Base-by-base conservation (phyloP, 352 stramenopile species). In the Pythium apleroticum region DNA sequence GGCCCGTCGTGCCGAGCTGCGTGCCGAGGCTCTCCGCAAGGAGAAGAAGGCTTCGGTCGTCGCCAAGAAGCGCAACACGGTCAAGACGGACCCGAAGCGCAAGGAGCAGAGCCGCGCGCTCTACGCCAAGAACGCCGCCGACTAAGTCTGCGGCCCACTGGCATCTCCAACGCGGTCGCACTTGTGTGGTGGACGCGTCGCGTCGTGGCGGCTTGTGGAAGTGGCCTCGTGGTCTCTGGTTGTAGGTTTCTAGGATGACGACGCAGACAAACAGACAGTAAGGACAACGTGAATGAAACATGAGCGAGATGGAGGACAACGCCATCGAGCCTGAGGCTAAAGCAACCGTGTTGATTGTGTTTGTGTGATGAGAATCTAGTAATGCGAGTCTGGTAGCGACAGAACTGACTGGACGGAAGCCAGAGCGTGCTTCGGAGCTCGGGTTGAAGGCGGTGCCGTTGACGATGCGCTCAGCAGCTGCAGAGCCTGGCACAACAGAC, bases 1-100 rank as follows among this genome's bases (percentile, higher is more conserved):
- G 12, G 92, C 93, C 57, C 89, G 94, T 74, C 88, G 89, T 60
- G 88, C 90, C 52, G 94, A 98, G 73, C 79, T 97, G 35, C 80
- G 88, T 55, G 90, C 90, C 12, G 78, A 97, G 73, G 90, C 80
- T 9, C 75, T 93, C 25, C 84, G 92, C 74, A 92, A 86, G 67
- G 88, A 92, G 56, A 97, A 98, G 72, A 97, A 97, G 84, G 81
- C 77, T 37, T 80, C 70, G 60, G 68, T 88, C 54, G 65, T 94
- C 9, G 61, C 72, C 61, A 96, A 91, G 76, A 97, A 95, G 76
- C 83, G 91, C 70, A 96, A 91, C 76, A 93, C 88, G 60, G 91
- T 90, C 76, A 76, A 84, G 69, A 81, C 76, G 62, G 78, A 87
- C 65, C 72, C 84, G 30, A 87, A 86, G 70, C 81, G 84, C 76